Base-by-base conservation (phyloP, 2,329 filamentous ascomycete genomes). In the Endothia cerciana region DNA sequence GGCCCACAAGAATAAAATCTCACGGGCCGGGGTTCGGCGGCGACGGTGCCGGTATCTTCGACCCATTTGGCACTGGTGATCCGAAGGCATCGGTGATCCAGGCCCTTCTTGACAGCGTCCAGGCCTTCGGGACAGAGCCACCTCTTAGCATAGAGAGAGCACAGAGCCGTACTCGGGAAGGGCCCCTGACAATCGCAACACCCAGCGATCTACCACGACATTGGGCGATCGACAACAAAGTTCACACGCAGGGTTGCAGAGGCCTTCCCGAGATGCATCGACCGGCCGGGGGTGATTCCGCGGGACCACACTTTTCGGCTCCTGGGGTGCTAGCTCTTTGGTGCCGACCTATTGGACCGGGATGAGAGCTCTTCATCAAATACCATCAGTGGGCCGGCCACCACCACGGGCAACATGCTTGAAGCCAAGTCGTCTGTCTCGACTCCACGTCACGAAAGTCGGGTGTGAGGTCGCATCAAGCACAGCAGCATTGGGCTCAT, bases 241-340 rank as follows among this genome's bases (percentile, higher is more conserved):
- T 65, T 60, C 59, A 58, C 62, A 55, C 53, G 53, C 55, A 67
- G 45, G 58, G 59, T 62, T 65, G 59, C 63, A 67, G 38, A 59
- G 65, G 59, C 51, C 43, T 60, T 67, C 65, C 62, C 65, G 65
- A 62, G 63, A 41, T 65, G 63, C 65, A 60, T 62, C 63, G 38
- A 60, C 41, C 53, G 51, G 51, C 58, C 51, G 58, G 45, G 62
- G 55, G 36, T 45, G 13, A 5, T 60, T 60, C 65, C 65, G 58
- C 60, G 15, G 58, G 45, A 49, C 62, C 53, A 65, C 45, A 45
- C 58, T 43, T 45, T 47, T 55, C 59, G 60, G 33, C 65, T 67
- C 56, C 62, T 41, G 53, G 60, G 64, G 63, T 59, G 7, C 30
- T 53, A 59, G 53, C 59, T 67, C 53, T 49, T 55, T 38, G 43